phyloP scores from a whole-genome alignment of 2,329 filamentous ascomycete genomes.

The Beauveria bassiana region DNA sequence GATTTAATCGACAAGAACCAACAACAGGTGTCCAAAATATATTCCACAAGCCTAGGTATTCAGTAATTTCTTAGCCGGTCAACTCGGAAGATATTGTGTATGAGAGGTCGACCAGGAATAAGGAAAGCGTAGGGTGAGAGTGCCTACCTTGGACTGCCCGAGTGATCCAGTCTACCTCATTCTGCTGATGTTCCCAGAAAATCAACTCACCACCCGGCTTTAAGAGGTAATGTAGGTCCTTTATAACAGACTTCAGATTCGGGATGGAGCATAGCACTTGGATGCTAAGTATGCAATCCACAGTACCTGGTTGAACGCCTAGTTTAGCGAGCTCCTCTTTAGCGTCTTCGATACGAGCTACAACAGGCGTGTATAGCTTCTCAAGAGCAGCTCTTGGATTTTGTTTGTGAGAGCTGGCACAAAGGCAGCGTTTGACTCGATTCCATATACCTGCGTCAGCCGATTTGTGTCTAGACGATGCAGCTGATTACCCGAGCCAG shows the following conservation, averaged over 20 bases:
- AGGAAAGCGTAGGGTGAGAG: too few species aligned
- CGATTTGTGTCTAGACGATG: constrained; percentile 25
- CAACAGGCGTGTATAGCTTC: constrained; percentile 29
- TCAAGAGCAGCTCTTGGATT: constrained; percentile 20
- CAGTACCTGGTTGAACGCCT: constrained; percentile 25
- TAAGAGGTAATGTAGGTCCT: constrained; percentile 29
- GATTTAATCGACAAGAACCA: background rate
- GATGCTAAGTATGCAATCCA: constrained; percentile 34
- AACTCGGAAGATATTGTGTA: too few species aligned
- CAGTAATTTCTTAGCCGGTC: too few species aligned
- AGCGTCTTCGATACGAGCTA: constrained; percentile 29
- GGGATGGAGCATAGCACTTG: constrained; percentile 34
- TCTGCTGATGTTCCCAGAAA: constrained; percentile 36
- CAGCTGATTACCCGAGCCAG: constrained; percentile 36
- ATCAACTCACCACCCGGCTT: constrained; percentile 37
- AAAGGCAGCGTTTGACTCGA: constrained; percentile 32
- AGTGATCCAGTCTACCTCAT: constrained; percentile 19
- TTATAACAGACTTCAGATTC: constrained; percentile 20
- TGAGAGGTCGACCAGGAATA: too few species aligned
- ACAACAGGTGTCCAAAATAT: constrained; percentile 1
- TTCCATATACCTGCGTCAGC: constrained; percentile 28
- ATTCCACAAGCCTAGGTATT: background rate
- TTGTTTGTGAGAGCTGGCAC: constrained; percentile 22
- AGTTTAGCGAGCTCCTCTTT: constrained; percentile 24
- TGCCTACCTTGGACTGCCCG: constrained; percentile 21